A percentile compares a stretch with the other conserved stretches of the same genome.
phyloP scores from a whole-genome alignment of 2,329 filamentous ascomycete species.

The Epichloe aotearoae region DNA sequence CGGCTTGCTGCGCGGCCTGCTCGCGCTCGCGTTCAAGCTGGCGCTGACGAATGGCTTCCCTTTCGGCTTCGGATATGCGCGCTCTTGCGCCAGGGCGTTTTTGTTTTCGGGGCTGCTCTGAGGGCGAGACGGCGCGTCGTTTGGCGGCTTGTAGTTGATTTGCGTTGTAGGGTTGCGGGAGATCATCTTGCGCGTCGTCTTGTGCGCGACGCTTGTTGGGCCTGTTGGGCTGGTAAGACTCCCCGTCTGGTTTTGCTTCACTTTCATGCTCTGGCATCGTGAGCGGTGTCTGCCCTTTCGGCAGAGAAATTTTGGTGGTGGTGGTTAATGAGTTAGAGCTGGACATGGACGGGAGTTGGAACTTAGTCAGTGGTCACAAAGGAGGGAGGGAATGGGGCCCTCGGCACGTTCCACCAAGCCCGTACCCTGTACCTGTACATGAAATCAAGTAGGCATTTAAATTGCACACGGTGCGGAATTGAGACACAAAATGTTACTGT shows the following conservation, averaged over 20 bases:
- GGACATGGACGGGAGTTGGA: background rate
- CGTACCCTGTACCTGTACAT: too few relatives aligned
- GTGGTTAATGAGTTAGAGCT: background rate
- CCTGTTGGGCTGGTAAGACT: slow-evolving; percentile 2
- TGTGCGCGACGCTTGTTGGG: slow-evolving; percentile 20
- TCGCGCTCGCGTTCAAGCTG: slow-evolving; percentile 43
- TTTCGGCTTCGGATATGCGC: slow-evolving; percentile 53
- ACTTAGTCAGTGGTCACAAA: background rate
- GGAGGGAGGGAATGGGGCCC: background rate
- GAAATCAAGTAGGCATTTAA: too few relatives aligned
- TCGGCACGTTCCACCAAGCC: background rate
- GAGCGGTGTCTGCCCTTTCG: background rate
- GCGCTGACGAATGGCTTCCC: slow-evolving; percentile 52
- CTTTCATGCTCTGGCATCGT: background rate
- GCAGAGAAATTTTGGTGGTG: background rate
- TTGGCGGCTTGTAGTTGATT: slow-evolving; percentile 44
- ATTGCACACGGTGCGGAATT: too few relatives aligned
- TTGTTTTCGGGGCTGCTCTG: slow-evolving; percentile 46
- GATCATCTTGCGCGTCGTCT: slow-evolving; percentile 26
- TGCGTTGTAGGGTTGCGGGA: slow-evolving; percentile 48
- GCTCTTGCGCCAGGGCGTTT: slow-evolving; percentile 56
- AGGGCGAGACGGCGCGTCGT: slow-evolving; percentile 42
- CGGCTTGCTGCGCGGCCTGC: slow-evolving; percentile 22
- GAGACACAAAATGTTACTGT: background rate
- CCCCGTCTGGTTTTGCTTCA: background rate